phyloP scores from a whole-genome alignment of 106 monocot genomes.

The Dendrobium huoshanense region DNA sequence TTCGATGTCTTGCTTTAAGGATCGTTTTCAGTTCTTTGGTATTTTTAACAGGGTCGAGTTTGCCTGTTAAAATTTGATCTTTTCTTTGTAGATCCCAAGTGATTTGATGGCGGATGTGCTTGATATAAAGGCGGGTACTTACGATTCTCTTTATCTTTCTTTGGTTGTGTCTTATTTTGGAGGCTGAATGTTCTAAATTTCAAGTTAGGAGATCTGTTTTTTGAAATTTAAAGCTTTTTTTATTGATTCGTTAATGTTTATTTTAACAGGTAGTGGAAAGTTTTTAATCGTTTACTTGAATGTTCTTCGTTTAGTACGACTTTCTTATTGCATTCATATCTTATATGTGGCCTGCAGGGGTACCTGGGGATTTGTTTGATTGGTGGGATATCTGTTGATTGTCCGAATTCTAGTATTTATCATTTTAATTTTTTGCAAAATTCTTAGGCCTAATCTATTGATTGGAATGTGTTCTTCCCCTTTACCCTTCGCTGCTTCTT shows the following conservation, averaged over 20 bases:
- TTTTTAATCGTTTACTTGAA: background rate
- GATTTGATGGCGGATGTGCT: background rate
- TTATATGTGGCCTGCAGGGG: background rate
- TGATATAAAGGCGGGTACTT: no score
- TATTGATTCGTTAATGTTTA: background rate
- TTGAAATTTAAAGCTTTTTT: background rate
- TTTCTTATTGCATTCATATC: no score
- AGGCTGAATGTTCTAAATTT: background rate
- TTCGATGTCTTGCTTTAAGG: background rate
- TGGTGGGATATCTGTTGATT: background rate
- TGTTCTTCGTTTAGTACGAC: background rate
- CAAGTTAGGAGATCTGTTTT: background rate
- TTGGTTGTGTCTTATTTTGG: background rate
- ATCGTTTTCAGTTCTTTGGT: background rate
- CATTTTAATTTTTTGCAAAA: background rate
- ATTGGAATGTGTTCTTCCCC: background rate
- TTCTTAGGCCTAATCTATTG: no score
- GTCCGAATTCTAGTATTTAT: background rate
- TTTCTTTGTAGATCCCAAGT: background rate
- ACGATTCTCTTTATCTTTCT: background rate
- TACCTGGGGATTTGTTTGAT: background rate
- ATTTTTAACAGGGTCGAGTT: background rate
- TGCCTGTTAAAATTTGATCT: background rate
- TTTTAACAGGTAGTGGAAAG: background rate
- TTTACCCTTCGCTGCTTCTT: background rate